These are phyloP conservation scores for Alternaria panax DNA, from an alignment of 2,329 filamentous ascomycete genomes.

Conservation along the genomic window DNA sequence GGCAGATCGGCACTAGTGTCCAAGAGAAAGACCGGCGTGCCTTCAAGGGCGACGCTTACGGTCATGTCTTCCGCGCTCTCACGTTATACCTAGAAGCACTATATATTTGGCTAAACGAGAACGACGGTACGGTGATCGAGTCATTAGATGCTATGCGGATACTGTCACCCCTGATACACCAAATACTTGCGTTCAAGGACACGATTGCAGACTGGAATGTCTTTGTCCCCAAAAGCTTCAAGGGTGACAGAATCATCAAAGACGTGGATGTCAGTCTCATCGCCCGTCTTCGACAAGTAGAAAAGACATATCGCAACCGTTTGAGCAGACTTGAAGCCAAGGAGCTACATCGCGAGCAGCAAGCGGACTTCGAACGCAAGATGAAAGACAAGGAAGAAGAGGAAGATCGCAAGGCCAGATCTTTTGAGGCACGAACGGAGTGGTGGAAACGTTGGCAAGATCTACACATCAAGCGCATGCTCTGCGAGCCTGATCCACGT, in stretches of 20 bases:
- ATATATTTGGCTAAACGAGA: conserved; percentile 23
- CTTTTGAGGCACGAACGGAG: background rate
- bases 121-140: conserved; percentile 1
- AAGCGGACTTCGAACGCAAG: conserved; percentile 10
- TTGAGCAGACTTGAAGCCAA: conserved; percentile 15
- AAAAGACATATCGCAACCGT: conserved; percentile 6
- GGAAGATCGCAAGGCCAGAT: conserved; percentile 4
- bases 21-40: conserved; percentile 6
- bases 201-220: conserved; percentile 33
- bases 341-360: conserved; percentile 11
- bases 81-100: conserved; percentile 23
- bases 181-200: conserved; percentile 37
- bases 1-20: background rate
- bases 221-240: conserved; percentile 16
- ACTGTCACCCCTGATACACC: conserved; percentile 21
- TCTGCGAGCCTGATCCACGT: conserved; percentile 30
- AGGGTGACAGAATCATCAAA: conserved; percentile 32
- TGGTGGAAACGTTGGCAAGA: conserved; percentile 39
- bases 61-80: conserved; percentile 35
- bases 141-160: conserved; percentile 28
- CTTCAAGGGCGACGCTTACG: conserved; percentile 41
- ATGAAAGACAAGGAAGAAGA: conserved; percentile 13
- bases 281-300: conserved; percentile 30
- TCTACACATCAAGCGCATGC: conserved; percentile 37
- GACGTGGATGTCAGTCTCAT: conserved; percentile 36